Percentiles rank a stretch among this genome's conserved stretches.
phyloP scores from a whole-genome alignment of 2,329 filamentous ascomycete species.

The Claviceps citrina region DNA sequence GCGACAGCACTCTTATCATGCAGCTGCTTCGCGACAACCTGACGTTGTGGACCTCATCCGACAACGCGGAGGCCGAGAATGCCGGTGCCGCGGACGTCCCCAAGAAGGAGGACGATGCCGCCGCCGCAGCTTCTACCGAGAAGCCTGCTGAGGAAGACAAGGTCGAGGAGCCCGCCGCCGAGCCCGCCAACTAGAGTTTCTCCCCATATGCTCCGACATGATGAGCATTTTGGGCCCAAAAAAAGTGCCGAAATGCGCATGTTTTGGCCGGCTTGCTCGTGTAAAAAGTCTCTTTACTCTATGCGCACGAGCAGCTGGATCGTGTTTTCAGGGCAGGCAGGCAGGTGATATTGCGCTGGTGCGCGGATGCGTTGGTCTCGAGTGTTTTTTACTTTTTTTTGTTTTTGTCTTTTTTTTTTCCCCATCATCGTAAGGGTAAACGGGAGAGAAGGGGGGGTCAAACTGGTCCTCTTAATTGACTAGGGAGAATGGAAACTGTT shows the following conservation, averaged over 20 bases:
- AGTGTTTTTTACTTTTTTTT: slow-evolving; percentile 15
- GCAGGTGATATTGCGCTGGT: slow-evolving; percentile 19
- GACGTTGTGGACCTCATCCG: slow-evolving; percentile 93
- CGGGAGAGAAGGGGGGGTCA: slow-evolving; percentile 16
- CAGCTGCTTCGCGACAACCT: slow-evolving; percentile 97
- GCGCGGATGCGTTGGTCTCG: slow-evolving; percentile 18
- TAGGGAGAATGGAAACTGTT: slow-evolving; percentile 7
- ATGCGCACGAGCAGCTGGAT: slow-evolving; percentile 12
- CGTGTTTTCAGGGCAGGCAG: slow-evolving; percentile 15
- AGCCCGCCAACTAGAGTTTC: slow-evolving; percentile 37
- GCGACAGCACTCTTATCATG: slow-evolving; percentile 98
- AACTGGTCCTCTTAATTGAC: slow-evolving; percentile 6
- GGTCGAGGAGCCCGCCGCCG: slow-evolving; percentile 27
- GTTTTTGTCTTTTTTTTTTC: slow-evolving; percentile 9
- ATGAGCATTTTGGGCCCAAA: slow-evolving; percentile 24
- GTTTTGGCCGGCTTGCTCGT: slow-evolving; percentile 12
- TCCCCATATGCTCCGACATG: slow-evolving; percentile 19
- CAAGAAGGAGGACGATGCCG: slow-evolving; percentile 47
- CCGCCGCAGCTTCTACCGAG: slow-evolving; percentile 12
- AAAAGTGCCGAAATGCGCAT: slow-evolving; percentile 21
- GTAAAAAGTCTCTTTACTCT: slow-evolving; percentile 5
- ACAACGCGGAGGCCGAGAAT: slow-evolving; percentile 63
- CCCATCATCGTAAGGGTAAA: slow-evolving; percentile 12
- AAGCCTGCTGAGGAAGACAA: slow-evolving; percentile 29
- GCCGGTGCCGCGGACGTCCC: slow-evolving; percentile 38